Conservation (phyloP, 2,329 filamentous ascomycete genomes). For the Xylariaceae sp. region DNA sequence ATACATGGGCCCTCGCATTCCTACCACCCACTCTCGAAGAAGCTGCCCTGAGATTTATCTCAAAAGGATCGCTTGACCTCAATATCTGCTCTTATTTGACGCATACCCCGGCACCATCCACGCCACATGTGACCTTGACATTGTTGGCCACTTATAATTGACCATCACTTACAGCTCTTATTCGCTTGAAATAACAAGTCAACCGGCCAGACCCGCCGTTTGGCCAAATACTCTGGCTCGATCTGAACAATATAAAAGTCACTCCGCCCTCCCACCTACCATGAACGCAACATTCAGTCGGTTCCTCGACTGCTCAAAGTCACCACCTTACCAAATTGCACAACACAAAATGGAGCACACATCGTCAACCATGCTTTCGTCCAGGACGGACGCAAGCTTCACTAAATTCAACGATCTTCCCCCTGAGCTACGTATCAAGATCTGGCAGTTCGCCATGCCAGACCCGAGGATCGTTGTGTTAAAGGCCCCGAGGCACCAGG, state of each 20-base stretch:
- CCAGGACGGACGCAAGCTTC: slow-evolving; percentile 22
- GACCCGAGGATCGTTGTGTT: slow-evolving; percentile 28
- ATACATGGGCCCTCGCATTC: background rate
- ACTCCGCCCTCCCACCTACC: slow-evolving; percentile 20
- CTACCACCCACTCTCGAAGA: background rate
- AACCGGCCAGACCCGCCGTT: background rate
- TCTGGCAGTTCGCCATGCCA: slow-evolving; percentile 33
- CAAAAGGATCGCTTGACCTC: background rate
- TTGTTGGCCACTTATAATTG: background rate
- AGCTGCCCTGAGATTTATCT: background rate
- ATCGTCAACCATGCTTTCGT: slow-evolving; percentile 12
- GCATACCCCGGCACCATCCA: background rate
- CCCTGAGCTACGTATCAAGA: slow-evolving; percentile 32
- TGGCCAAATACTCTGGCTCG: slow-evolving; percentile 17
- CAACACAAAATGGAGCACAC: slow-evolving; percentile 26
- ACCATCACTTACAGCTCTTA: background rate
- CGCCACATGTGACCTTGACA: background rate
- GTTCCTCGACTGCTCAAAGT: slow-evolving; percentile 21
- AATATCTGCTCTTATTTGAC: background rate
- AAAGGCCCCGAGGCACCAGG: slow-evolving; percentile 14
- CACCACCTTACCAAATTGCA: slow-evolving; percentile 23
- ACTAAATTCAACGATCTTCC: slow-evolving; percentile 30
- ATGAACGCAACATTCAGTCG: slow-evolving; percentile 20
- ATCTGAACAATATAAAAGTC: slow-evolving; percentile 21
- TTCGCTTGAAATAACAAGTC: background rate